A percentile compares a stretch with the other conserved stretches of the same genome.
Conservation (phyloP, 345 rosid genomes). For the Turritis glabra region DNA sequence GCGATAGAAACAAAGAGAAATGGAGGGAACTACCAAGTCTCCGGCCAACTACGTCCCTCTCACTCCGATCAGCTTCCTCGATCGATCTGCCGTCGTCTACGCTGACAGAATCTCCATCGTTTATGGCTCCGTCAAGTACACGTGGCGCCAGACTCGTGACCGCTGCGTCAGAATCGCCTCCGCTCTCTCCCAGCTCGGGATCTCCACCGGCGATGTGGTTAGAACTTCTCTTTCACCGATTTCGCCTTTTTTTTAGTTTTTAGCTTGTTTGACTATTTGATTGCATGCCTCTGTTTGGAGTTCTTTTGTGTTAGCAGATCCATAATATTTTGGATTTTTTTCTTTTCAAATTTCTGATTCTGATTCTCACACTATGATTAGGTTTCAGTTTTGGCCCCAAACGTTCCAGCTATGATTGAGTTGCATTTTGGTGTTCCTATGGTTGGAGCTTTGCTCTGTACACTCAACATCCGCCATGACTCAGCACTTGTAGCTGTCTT, state of each 20-base stretch:
- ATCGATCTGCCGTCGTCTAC: conserved; percentile 57
- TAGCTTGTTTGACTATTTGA: not conserved
- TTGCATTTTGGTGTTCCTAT: conserved; percentile 85
- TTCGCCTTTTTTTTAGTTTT: not conserved
- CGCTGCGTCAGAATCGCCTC: conserved; percentile 74
- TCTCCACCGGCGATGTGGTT: conserved; percentile 57
- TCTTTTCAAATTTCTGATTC: not conserved
- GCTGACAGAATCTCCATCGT: conserved; percentile 51
- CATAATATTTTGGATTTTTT: not conserved
- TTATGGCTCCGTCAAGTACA: conserved; percentile 48
- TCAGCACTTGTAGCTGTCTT: conserved; percentile 58
- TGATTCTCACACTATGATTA: not conserved
- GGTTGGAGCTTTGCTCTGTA: conserved; percentile 77
- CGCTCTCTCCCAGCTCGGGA: conserved; percentile 44
- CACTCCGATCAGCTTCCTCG: conserved; percentile 61
- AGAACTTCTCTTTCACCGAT: conserved; percentile 23
- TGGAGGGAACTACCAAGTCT: conserved; percentile 49
- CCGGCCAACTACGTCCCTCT: conserved; percentile 59
- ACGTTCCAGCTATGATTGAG: conserved; percentile 80
- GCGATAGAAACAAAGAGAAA: not conserved
- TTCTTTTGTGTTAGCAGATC: not conserved
- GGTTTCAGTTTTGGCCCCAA: conserved; percentile 74
- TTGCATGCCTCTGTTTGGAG: not conserved
- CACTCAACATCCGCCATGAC: conserved; percentile 76
- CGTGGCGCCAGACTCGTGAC: conserved; percentile 63